These are phyloP conservation scores for Chenopodium formosanum DNA, from an alignment of 148 eudicot species.

Conservation along the genomic window DNA sequence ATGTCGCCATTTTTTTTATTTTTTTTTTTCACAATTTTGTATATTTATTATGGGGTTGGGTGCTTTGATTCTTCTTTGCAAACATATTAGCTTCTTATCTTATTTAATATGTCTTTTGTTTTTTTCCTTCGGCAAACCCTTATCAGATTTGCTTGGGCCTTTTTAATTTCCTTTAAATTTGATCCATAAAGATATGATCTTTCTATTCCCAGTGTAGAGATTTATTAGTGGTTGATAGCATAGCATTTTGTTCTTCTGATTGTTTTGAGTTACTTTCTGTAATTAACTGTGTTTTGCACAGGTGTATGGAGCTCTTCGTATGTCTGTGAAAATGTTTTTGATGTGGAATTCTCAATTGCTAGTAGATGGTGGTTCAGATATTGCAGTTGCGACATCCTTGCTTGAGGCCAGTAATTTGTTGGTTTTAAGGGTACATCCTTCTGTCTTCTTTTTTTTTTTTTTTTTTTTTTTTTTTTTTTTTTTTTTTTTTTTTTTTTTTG, in stretches of 20 bases:
- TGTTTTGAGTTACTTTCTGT: background rate
- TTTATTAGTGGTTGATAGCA: background rate
- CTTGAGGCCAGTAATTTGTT: constrained; percentile 87
- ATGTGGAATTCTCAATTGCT: constrained; percentile 96
- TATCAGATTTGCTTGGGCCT: background rate
- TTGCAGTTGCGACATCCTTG: constrained; percentile 68
- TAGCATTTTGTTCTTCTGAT: background rate
- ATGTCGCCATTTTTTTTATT: background rate
- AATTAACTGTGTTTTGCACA: constrained; percentile 32
- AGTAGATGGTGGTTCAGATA: constrained; percentile 87
- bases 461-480: background rate
- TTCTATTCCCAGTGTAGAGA: background rate
- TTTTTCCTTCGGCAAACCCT: background rate
- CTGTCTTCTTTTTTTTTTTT: background rate
- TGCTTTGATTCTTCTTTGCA: background rate
- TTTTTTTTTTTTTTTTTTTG: background rate
- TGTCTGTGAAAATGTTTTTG: constrained; percentile 95
- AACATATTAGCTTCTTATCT: background rate
- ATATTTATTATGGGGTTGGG: too few species aligned
- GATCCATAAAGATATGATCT: background rate
- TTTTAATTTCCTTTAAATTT: background rate
- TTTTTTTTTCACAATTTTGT: background rate
- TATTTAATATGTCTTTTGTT: background rate
- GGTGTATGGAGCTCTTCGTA: constrained; percentile 98
- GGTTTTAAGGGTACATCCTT: constrained; percentile 43